phyloP scores from a whole-genome alignment of 192 early-diverging fungal species.

The Lobosporangium transversale region DNA sequence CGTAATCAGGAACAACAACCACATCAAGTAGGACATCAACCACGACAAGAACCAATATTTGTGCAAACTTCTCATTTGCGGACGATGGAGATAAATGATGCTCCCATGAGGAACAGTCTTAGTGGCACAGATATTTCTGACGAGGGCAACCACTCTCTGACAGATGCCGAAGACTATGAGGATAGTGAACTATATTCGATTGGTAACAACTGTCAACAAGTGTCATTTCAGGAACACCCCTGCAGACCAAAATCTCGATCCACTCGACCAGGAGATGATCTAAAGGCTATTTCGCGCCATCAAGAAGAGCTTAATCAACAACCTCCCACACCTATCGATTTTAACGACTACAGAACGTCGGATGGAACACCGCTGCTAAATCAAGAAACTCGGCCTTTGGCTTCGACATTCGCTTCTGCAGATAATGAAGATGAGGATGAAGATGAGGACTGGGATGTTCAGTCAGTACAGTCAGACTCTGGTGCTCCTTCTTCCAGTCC shows the following conservation, averaged over 20 bases:
- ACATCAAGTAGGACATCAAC: neutral
- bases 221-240: conserved; percentile 26
- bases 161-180: conserved; percentile 30
- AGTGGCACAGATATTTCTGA: conserved; percentile 43
- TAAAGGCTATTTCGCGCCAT: conserved; percentile 39
- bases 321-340: neutral
- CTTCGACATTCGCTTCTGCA: conserved; percentile 2
- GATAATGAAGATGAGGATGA: conserved; percentile 44
- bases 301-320: conserved; percentile 33
- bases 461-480: conserved; percentile 38
- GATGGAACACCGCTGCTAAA: neutral
- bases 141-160: conserved; percentile 36
- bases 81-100: neutral
- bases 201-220: neutral
- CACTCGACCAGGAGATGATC: conserved; percentile 18
- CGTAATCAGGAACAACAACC: conserved; percentile 1
- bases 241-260: neutral
- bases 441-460: conserved; percentile 53
- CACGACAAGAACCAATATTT: neutral
- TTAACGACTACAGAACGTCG: too few relatives aligned
- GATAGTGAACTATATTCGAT: neutral
- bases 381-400: conserved; percentile 4
- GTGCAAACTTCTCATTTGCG: neutral
- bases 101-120: conserved; percentile 14
- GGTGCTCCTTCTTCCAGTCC: conserved; percentile 32